Base-by-base conservation (phyloP, 2,329 filamentous ascomycete species). In the Cercospora canescens region DNA sequence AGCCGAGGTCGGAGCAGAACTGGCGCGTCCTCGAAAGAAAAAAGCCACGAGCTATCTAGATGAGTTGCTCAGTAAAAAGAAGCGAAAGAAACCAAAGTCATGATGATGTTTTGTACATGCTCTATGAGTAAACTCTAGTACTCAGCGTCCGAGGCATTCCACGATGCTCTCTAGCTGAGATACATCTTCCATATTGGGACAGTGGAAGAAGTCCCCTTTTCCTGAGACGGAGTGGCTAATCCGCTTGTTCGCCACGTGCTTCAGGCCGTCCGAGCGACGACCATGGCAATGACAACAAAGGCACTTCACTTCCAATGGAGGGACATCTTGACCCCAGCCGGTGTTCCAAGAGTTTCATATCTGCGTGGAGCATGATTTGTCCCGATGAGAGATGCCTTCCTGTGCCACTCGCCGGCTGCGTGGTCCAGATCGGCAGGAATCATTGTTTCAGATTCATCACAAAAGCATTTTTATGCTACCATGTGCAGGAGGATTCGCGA, bases 11-110 rank as follows among this genome's bases (percentile, higher is more conserved):
- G 69, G 57, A 63, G 71, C 24, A 60, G 68, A 59, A 26, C 58
- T 55, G 28, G 55, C 58, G 30, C 62, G 45, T 39, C 60, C 63
- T 35, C 65, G 63, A 60, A 69, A 68, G 68, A 70, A 60, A 62
- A 68, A 61, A 56, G 65, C 58, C 9, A 77, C 74, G 57, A 69
- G 65, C 60, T 87, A 84, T 71, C 76, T 88, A 34, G 86, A 88
- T 72, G 84, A 87, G 69, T 74, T 88, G 16, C 73, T 84, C 70
- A 87, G 85, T 76, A 83, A 82, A 71, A 83, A 81, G 71, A 81
- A 80, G 68, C 80, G 79, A 73, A 81, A 80, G 73, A 78, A 74
- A 48, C 35, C 21, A 16, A 67, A 65, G 18, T 41, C 52, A 35
- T 56, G 52, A 35, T 56, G 52, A 60, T 4, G 39, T 30, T 14